A percentile compares a stretch with the other conserved stretches of the same genome.
Conservation (phyloP, 768 basidiomycete genomes). For the Pleurotus giganteus region DNA sequence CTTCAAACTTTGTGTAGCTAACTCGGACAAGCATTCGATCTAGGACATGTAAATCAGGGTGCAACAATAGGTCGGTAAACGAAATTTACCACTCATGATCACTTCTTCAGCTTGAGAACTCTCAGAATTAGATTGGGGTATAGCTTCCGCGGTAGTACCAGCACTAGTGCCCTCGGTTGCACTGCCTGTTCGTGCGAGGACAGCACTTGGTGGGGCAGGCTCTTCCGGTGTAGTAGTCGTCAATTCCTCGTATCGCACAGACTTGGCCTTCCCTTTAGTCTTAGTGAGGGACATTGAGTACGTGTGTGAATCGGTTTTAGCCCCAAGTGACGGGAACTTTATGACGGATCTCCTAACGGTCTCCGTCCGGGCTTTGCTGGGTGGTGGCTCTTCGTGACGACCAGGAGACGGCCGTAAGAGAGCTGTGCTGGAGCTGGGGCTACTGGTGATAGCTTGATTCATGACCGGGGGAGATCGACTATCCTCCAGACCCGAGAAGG, state of each 20-base stretch:
- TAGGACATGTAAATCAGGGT: conserved; percentile 30
- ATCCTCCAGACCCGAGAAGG: not conserved
- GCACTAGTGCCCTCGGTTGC: conserved; percentile 64
- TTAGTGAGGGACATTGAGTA: not conserved
- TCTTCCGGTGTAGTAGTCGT: conserved; percentile 6
- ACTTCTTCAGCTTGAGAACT: conserved; percentile 44
- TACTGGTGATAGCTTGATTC: not conserved
- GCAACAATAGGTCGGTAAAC: conserved; percentile 8
- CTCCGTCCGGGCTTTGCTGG: conserved; percentile 17
- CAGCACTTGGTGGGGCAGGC: conserved; percentile 58
- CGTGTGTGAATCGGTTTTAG: not conserved
- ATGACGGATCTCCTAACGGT: conserved; percentile 18
- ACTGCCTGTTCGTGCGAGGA: conserved; percentile 59
- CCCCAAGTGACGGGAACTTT: conserved; percentile 13
- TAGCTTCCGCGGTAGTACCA: conserved; percentile 42
- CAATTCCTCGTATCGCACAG: conserved; percentile 38
- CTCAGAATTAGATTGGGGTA: conserved; percentile 17
- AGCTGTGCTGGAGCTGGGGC: conserved; percentile 16
- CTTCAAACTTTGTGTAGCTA: conserved; percentile 56
- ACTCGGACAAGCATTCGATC: conserved; percentile 90
- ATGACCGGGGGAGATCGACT: not conserved
- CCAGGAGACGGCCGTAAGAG: conserved; percentile 13
- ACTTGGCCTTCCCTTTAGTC: conserved; percentile 29
- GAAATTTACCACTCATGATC: conserved; percentile 67
- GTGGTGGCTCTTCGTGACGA: not conserved